A percentile compares a stretch with the other conserved stretches of the same genome.
Conservation (phyloP, 768 basidiomycete genomes). For the Holtermanniella nyarrowii region DNA sequence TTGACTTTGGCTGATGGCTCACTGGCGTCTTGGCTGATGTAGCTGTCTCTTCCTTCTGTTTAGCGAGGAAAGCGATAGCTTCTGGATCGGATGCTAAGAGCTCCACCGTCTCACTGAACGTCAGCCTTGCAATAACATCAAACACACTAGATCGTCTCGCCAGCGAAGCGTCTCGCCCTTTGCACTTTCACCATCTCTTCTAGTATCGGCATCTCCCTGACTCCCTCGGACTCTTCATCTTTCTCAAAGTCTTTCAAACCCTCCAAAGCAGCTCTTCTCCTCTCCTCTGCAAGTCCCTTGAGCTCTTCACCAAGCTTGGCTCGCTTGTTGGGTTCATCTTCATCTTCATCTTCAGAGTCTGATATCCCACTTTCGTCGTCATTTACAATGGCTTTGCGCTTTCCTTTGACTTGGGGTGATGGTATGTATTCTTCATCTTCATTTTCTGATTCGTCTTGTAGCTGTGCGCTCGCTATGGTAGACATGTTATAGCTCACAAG, state of each 20-base stretch:
- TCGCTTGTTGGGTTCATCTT: background rate
- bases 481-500: no score
- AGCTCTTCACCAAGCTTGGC: background rate
- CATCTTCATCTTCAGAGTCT: background rate
- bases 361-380: background rate
- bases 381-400: background rate
- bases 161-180: slow-evolving; percentile 31
- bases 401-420: background rate
- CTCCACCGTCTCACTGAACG: slow-evolving; percentile 27
- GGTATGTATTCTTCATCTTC: background rate
- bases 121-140: background rate
- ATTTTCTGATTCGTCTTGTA: background rate
- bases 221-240: background rate
- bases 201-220: background rate
- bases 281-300: background rate
- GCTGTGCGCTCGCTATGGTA: no score
- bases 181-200: slow-evolving; percentile 23
- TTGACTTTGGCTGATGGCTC: background rate
- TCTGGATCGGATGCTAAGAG: slow-evolving; percentile 26
- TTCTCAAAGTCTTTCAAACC: background rate
- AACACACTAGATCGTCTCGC: slow-evolving; percentile 32
- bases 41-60: background rate
- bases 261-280: background rate
- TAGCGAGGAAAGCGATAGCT: slow-evolving; percentile 15
- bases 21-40: no score